phyloP scores from a whole-genome alignment of 176 grass and related monocot genomes.

The Raddia distichophylla region DNA sequence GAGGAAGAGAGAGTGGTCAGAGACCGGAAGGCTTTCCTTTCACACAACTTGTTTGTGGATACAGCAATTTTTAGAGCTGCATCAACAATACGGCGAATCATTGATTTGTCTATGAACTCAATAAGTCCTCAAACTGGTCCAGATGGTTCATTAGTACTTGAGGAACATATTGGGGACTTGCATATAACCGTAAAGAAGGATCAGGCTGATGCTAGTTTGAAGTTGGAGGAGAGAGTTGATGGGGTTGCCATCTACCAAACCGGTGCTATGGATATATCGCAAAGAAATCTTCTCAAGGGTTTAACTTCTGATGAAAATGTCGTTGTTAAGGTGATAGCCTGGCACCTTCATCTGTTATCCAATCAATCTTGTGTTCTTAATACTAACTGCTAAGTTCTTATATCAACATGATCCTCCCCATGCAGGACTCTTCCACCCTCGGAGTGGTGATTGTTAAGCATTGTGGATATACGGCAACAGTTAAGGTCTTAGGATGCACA shows the following conservation, averaged over 20 bases:
- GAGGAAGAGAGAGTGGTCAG: constrained; percentile 89
- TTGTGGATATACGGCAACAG: constrained; percentile 87
- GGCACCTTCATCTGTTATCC: constrained; percentile 9
- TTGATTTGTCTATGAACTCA: constrained; percentile 44
- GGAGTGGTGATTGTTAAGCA: constrained; percentile 94
- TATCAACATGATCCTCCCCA: constrained; percentile 31
- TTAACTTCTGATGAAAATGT: constrained; percentile 88
- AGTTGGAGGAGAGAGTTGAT: constrained; percentile 78
- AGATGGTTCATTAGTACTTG: constrained; percentile 56
- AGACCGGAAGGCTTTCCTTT: constrained; percentile 94
- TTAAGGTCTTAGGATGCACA: constrained; percentile 61
- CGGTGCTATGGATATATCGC: constrained; percentile 57
- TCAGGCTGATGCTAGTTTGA: constrained; percentile 64
- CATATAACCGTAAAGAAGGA: constrained; percentile 77
- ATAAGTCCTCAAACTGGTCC: constrained; percentile 4
- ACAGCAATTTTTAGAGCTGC: constrained; percentile 89
- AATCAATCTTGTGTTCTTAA: constrained; percentile 14
- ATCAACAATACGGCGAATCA: constrained; percentile 51
- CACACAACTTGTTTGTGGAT: constrained; percentile 91
- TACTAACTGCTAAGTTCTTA: constrained; percentile 15
- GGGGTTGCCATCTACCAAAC: constrained; percentile 49
- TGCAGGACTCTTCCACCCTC: constrained; percentile 72
- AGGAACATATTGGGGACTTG: constrained; percentile 76
- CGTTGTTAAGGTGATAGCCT: constrained; percentile 64
- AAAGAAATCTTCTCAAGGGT: constrained; percentile 95